Base-by-base conservation (phyloP, 352 stramenopile species). In the Pythium folliculosum region DNA sequence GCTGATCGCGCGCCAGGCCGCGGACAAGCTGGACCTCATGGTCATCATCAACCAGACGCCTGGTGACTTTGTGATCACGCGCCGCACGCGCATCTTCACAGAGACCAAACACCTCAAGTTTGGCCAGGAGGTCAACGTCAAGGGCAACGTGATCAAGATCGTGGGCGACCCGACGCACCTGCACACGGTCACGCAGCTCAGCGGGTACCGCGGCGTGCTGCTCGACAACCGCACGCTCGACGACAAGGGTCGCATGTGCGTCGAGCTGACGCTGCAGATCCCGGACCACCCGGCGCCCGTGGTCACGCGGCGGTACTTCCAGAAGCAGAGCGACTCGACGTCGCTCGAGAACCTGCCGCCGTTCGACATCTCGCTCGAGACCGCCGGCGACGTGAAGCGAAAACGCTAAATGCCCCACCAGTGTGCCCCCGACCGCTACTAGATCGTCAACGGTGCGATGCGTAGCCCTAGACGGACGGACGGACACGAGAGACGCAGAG, bases 101-200 rank as follows among this genome's bases (percentile, higher is more conserved):
- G 88, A 96, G 77, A 96, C 88, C 57, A 96, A 96, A 73, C 77
- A 85, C 63, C 81, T 96, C 56, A 91, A 91, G 69, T 94, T 94
- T 50, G 86, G 86, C 38, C 84, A 95, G 62, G 88, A 96, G 48
- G 85, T 96, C 47, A 92, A 92, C 69, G 81, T 96, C 60, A 94
- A 94, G 77, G 86, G 82, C 76, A 96, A 96, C 67, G 67, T 91
- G 60, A 96, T 96, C 69, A 92, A 84, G 45, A 83, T 96, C 64
- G 80, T 84, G 51, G 88, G 88, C 49, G 84, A 96, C 59, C 77
- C 83, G 0, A 71, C 68, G 17, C 80, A 89, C 64, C 77, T 96
- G 63, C 83, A 82, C 67, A 96, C 88, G 17, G 64, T 90, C 62
- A 96, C 88, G 64, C 82, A 94, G 67, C 77, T 96, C 49, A 92